These are phyloP conservation scores for Microascus cirrosus DNA, from an alignment of 2,329 filamentous ascomycete species.

Conservation along the genomic window DNA sequence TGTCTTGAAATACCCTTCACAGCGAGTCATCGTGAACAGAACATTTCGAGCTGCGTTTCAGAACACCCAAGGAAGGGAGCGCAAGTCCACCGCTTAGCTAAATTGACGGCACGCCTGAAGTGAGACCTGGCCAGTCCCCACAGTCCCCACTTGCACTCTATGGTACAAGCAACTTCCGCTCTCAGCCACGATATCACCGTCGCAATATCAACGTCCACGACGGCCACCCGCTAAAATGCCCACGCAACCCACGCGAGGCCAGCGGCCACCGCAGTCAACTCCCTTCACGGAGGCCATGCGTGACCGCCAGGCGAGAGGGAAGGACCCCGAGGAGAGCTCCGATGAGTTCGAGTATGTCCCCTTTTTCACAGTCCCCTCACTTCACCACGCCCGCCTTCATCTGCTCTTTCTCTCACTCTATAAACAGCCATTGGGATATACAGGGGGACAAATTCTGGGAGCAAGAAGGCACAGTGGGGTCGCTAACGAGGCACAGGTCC, in stretches of 20 bases:
- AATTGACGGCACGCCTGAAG: too few relatives aligned
- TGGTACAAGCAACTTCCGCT: not conserved
- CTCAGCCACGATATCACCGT: not conserved
- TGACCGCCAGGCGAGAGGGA: constrained; percentile 36
- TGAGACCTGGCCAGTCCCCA: too few relatives aligned
- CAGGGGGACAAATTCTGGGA: not conserved
- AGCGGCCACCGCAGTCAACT: not conserved
- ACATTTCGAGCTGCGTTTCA: too few relatives aligned
- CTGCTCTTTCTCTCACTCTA: not conserved
- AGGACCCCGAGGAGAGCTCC: constrained; percentile 1
- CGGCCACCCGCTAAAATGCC: not conserved
- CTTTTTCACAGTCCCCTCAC: not conserved
- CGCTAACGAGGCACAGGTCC: not conserved
- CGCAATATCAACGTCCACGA: not conserved
- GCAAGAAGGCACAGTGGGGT: not conserved
- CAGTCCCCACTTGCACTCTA: not conserved
- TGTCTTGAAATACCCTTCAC: too few relatives aligned
- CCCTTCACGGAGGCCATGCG: constrained; percentile 38
- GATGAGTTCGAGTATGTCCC: constrained; percentile 1
- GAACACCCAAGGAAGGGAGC: too few relatives aligned
- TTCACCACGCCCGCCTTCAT: not conserved
- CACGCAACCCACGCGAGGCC: too few relatives aligned
- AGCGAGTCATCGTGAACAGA: too few relatives aligned
- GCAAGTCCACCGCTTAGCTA: too few relatives aligned
- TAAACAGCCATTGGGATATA: not conserved